A percentile compares a stretch with the other conserved stretches of the same genome.
Evolutionary conservation across 1,139 yeast genomes (phyloP).

Genomic region (Hyphopichia fennica): DNA sequence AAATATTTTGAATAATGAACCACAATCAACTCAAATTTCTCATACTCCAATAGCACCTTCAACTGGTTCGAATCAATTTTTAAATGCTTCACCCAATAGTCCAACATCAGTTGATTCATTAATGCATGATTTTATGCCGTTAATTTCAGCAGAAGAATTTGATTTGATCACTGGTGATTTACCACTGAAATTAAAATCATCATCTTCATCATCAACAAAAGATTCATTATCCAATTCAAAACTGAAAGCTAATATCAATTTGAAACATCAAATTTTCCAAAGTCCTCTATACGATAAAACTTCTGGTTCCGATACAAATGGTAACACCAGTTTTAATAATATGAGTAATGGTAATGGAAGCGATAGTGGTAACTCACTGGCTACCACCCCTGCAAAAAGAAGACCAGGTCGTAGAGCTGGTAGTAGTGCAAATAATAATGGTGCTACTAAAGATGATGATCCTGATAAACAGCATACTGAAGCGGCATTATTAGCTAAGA

Average conservation of each 20-base stretch:
- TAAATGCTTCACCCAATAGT: slow-evolving; percentile 4
- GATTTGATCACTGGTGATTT: slow-evolving; percentile 42
- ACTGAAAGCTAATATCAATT: slow-evolving; percentile 15
- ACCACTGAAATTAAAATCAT: slow-evolving; percentile 23
- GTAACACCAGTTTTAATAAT: not conserved
- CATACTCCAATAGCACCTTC: not conserved
- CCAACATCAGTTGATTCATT: slow-evolving; percentile 6
- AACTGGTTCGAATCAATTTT: not conserved
- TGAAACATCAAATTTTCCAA: slow-evolving; percentile 44
- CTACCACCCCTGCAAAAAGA: slow-evolving; percentile 15
- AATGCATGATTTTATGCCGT: slow-evolving; percentile 48
- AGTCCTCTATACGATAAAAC: slow-evolving; percentile 42
- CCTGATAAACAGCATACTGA: slow-evolving; percentile 33
- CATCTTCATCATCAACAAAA: slow-evolving; percentile 10
- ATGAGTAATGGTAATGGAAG: slow-evolving; percentile 13
- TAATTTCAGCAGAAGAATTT: slow-evolving; percentile 39
- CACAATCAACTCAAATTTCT: not conserved
- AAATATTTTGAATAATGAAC: slow-evolving; percentile 11
- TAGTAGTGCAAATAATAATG: not conserved
- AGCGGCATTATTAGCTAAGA: slow-evolving; percentile 41
- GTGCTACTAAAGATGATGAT: slow-evolving; percentile 14
- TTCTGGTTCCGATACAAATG: slow-evolving; percentile 44
- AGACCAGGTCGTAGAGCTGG: slow-evolving; percentile 20
- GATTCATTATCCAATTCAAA: slow-evolving; percentile 11
- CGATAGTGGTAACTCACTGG: slow-evolving; percentile 13